Base-by-base conservation (phyloP, 2,329 filamentous ascomycete genomes). In the Fusarium kyushuense region DNA sequence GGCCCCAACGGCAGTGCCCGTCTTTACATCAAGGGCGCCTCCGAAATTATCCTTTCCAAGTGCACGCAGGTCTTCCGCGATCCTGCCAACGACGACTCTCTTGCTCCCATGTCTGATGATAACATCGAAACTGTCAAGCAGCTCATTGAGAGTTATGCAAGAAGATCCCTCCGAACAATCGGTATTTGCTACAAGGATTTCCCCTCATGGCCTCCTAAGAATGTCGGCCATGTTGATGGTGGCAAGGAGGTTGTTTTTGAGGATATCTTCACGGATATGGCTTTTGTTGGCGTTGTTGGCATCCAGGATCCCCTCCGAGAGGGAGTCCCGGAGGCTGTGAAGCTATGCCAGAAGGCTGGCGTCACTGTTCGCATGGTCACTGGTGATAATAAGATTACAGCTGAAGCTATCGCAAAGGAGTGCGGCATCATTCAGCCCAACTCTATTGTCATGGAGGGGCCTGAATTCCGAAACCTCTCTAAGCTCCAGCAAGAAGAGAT, bases 291-390 rank as follows among this genome's bases (percentile, higher is more conserved):
- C 30, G 83, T 94, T 72, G 90, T 94, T 51, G 92, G 92, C 72
- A 94, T 95, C 65, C 92, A 94, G 75, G 92, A 95, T 76, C 92
- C 92, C 43, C 85, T 94, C 14, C 90, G 92, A 63, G 84, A 87
- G 0, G 92, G 91, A 64, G 92, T 94, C n/a, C 84, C 84, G 3
- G 87, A 93, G 52, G 91, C 92, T 13, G 92, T 95, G 29, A 83
- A 82, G 61, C 84, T 89, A 59, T 94, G 92, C 74, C 91, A 94
- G 75, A 84, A 86, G 57, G 92, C 92, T 6, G 92, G 92, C 62
- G 92, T 95, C 13, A 86, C 90, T 63, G 91, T 94, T 19, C 90
- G 92, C 74, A 95, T 95, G 92, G 92, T 95, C 4, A 95, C 92
- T 6, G 92, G 92, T 67, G 92, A 95, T 80, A 94, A 95, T 79